phyloP scores from a whole-genome alignment of 169 alveolate species.

The Eimeria praecox region DNA sequence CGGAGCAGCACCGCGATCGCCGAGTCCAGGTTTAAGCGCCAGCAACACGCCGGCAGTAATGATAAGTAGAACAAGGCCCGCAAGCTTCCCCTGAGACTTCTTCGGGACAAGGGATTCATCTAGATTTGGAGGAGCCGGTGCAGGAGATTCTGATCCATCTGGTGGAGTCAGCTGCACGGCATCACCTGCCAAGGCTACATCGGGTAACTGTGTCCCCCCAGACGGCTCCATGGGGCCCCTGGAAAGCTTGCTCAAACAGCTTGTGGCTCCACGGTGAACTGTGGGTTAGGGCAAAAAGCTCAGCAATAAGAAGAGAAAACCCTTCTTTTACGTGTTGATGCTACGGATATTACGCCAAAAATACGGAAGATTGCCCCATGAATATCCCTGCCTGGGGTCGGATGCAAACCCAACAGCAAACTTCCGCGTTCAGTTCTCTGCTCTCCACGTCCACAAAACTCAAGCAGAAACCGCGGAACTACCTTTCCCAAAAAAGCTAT shows the following conservation, averaged over 20 bases:
- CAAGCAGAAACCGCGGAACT: neutral
- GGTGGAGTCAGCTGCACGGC: neutral
- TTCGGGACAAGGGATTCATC: neutral
- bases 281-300: neutral
- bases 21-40: neutral
- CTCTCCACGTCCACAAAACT: neutral
- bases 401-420: neutral
- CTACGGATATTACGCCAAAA: neutral
- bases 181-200: neutral
- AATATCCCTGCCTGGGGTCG: neutral
- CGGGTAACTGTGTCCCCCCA: slow-evolving; percentile 4
- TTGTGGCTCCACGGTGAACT: slow-evolving; percentile 2
- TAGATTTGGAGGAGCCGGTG: neutral
- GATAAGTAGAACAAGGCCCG: neutral
- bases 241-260: neutral
- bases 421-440: neutral
- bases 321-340: neutral
- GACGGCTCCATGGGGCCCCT: slow-evolving; percentile 50
- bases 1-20: neutral
- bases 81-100: neutral
- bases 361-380: neutral
- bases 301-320: neutral
- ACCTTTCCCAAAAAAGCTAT: neutral
- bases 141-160: neutral
- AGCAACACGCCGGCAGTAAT: neutral